Evolutionary conservation across 1,139 yeast genomes (phyloP).

Genomic region (Saccharomyces hybrid): DNA sequence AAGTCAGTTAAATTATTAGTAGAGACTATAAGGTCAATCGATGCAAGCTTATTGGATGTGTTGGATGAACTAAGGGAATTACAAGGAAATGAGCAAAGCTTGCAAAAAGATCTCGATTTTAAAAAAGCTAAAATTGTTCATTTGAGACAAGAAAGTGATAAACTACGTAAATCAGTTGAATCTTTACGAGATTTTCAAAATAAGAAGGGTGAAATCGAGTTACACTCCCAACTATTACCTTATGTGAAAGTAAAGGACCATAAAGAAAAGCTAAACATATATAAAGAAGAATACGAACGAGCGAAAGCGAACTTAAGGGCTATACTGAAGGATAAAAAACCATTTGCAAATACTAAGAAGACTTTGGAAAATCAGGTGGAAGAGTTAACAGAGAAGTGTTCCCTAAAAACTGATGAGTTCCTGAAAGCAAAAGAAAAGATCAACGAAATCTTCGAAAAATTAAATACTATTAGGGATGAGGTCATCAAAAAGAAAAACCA

Average conservation of each 20-base stretch:
- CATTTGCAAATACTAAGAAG: conserved; percentile 19
- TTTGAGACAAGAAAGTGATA: conserved; percentile 31
- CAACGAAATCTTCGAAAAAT: conserved; percentile 14
- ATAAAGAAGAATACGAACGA: conserved; percentile 38
- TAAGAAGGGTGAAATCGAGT: conserved; percentile 37
- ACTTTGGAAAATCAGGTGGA: conserved; percentile 24
- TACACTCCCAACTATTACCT: conserved; percentile 49
- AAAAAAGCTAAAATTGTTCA: conserved; percentile 25
- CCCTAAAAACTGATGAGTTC: conserved; percentile 19
- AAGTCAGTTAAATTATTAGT: conserved; percentile 64
- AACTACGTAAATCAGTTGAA: conserved; percentile 36
- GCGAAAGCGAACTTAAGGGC: conserved; percentile 19
- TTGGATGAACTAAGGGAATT: conserved; percentile 50
- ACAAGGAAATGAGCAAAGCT: conserved; percentile 43
- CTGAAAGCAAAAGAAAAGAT: conserved; percentile 15
- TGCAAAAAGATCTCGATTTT: conserved; percentile 26
- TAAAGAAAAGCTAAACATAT: conserved; percentile 37
- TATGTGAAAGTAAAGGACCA: conserved; percentile 53
- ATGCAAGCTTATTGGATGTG: conserved; percentile 39
- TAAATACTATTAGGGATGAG: conserved; percentile 17
- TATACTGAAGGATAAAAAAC: conserved; percentile 19
- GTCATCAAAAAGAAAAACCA: conserved; percentile 24
- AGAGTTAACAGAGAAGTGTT: conserved; percentile 7
- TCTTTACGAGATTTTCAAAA: conserved; percentile 30
- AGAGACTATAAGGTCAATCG: conserved; percentile 80